Percentiles rank a stretch among this genome's conserved stretches.
phyloP scores from a whole-genome alignment of 495 filamentous ascomycete species.

The Lentithecium fluviatile region DNA sequence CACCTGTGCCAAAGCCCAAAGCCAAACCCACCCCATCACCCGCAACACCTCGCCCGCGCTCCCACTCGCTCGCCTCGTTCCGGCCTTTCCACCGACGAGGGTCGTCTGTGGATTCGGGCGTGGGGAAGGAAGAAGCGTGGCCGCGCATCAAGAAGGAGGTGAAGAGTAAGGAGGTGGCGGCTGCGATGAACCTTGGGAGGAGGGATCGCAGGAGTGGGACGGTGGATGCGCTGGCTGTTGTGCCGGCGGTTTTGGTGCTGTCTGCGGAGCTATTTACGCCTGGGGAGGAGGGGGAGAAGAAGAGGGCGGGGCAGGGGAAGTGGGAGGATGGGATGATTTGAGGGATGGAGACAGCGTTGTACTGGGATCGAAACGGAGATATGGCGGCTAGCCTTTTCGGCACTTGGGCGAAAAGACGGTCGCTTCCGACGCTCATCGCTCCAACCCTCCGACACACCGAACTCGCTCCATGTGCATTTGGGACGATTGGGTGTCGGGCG shows the following conservation, averaged over 20 bases:
- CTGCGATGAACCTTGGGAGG: conserved; percentile 2
- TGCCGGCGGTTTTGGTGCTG: conserved; percentile 21
- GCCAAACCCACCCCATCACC: not conserved
- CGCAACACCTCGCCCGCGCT: conserved; percentile 4
- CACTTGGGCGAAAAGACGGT: too few relatives aligned
- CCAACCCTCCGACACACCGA: too few relatives aligned
- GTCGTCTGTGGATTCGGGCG: not conserved
- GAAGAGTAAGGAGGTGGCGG: not conserved
- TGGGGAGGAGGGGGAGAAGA: conserved; percentile 3
- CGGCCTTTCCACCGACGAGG: conserved; percentile 8
- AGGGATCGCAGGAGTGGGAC: conserved; percentile 8
- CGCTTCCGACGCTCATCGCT: too few relatives aligned
- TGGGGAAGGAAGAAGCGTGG: not conserved
- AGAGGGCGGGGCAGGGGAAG: not conserved
- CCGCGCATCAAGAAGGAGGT: not conserved
- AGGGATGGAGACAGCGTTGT: not conserved
- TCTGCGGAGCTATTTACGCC: conserved; percentile 26
- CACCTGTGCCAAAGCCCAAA: conserved; percentile 8
- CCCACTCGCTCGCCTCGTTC: conserved; percentile 12
- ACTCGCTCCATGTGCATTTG: too few relatives aligned
- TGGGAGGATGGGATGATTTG: conserved; percentile 6
- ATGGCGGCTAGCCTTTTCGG: too few relatives aligned
- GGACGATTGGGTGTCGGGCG: too few relatives aligned
- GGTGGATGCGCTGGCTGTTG: conserved; percentile 17
- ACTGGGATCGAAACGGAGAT: too few relatives aligned